These are phyloP conservation scores for Stygiomarasmius scandens DNA, from an alignment of 1,284 basidiomycete genomes.

Conservation along the genomic window DNA sequence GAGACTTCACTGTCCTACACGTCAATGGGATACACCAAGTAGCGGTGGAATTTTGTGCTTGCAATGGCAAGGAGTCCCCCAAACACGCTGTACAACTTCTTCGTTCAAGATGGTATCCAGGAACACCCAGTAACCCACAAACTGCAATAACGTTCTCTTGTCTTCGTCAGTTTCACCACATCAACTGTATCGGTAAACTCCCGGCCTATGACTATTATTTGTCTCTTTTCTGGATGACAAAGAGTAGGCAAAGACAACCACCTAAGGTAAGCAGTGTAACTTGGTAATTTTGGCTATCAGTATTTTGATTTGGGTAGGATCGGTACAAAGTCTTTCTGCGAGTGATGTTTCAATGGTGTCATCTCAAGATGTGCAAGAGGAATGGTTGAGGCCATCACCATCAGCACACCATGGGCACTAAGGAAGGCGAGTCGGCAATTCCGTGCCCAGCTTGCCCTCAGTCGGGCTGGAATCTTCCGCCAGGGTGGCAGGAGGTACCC, in stretches of 20 bases:
- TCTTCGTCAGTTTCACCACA: conserved; percentile 16
- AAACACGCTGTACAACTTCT: neutral
- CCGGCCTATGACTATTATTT: conserved; percentile 18
- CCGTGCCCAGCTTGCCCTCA: too few species aligned
- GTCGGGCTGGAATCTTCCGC: too few species aligned
- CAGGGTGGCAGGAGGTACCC: too few species aligned
- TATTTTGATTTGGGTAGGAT: neutral
- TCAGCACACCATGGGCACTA: conserved; percentile 6
- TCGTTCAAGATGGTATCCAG: conserved; percentile 2
- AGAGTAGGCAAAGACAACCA: neutral
- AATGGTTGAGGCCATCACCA: conserved; percentile 16
- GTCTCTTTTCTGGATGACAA: conserved; percentile 5
- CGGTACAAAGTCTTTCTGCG: conserved; percentile 1
- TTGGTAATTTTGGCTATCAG: too few species aligned
- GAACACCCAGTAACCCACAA: conserved; percentile 5
- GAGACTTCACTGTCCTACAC: conserved; percentile 10
- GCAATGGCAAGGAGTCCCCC: neutral
- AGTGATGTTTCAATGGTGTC: conserved; percentile 14
- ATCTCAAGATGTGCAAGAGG: conserved; percentile 16
- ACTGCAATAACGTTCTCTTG: conserved; percentile 12
- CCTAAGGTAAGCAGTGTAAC: neutral
- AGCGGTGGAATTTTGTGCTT: conserved; percentile 10
- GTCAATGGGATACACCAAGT: conserved; percentile 12
- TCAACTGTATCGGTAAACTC: conserved; percentile 14
- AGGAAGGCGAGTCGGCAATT: too few species aligned